Conservation (phyloP, 164 flowering plant genomes). For the Nymphaea thermarum region DNA sequence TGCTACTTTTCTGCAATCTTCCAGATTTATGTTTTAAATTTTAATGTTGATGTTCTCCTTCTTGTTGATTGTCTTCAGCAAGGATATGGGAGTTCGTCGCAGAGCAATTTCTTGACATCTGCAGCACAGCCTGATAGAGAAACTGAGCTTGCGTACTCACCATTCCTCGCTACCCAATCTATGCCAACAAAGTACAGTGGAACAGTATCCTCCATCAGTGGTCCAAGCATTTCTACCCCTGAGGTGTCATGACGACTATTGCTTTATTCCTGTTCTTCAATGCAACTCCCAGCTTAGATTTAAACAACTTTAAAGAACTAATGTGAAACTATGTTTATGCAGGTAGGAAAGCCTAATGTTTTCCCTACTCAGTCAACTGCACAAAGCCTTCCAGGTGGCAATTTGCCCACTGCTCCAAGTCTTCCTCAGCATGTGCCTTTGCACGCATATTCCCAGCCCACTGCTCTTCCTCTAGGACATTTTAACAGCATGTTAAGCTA, state of each 20-base stretch:
- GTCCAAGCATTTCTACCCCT: conserved; percentile 50
- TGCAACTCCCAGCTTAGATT: not conserved
- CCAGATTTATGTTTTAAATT: not conserved
- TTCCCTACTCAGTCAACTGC: conserved; percentile 44
- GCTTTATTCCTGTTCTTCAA: not conserved
- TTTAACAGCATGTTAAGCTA: conserved; percentile 81
- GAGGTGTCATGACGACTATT: conserved; percentile 38
- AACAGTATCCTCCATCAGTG: conserved; percentile 45
- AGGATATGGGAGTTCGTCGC: conserved; percentile 59
- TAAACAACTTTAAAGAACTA: not conserved
- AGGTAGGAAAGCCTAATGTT: conserved; percentile 50
- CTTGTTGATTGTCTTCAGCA: conserved; percentile 20
- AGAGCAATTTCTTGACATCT: conserved; percentile 52
- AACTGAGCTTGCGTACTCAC: conserved; percentile 63
- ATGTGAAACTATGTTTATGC: conserved; percentile 5
- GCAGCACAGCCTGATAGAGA: conserved; percentile 55
- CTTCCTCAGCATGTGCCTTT: conserved; percentile 73
- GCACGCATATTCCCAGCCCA: conserved; percentile 79
- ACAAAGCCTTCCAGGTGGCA: conserved; percentile 42
- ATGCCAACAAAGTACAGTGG: conserved; percentile 60
- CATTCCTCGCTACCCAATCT: conserved; percentile 55
- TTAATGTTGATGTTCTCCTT: not conserved
- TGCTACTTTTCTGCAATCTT: not conserved
- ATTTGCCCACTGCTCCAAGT: conserved; percentile 52
- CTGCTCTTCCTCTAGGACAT: conserved; percentile 67